phyloP scores from a whole-genome alignment of 441 rosid species.

The Populus hybrid region DNA sequence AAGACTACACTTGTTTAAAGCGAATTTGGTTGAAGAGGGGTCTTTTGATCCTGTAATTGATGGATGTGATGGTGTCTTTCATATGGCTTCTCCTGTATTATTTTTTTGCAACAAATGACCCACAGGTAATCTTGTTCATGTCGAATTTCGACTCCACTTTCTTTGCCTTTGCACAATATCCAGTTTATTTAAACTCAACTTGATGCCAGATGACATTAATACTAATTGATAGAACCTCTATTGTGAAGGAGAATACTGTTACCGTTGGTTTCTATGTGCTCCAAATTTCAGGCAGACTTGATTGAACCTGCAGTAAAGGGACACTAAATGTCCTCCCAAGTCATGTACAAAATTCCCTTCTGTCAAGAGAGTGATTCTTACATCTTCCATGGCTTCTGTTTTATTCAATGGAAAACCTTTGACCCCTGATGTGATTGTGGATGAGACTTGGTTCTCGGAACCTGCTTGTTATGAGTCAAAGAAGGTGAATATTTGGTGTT shows the following conservation, averaged over 20 bases:
- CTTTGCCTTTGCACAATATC: too few relatives aligned
- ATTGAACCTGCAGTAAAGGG: constrained; percentile 65
- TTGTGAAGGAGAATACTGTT: background rate
- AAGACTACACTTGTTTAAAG: constrained; percentile 41
- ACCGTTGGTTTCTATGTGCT: background rate
- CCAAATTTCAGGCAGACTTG: constrained; percentile 34
- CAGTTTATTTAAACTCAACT: too few relatives aligned
- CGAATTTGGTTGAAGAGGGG: constrained; percentile 33
- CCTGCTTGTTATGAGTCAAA: constrained; percentile 33
- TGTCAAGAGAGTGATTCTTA: constrained; percentile 46
- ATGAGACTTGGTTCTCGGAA: constrained; percentile 68
- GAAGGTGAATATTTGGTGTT: constrained; percentile 29
- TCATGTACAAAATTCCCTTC: constrained; percentile 48
- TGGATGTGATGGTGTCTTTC: constrained; percentile 34
- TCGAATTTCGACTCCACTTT: too few relatives aligned
- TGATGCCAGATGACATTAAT: too few relatives aligned
- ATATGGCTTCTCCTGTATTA: constrained; percentile 33
- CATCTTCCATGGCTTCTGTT: constrained; percentile 55
- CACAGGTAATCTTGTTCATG: constrained; percentile 24
- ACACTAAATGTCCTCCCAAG: constrained; percentile 46
- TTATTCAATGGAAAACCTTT: constrained; percentile 28
- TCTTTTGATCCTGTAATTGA: constrained; percentile 24
- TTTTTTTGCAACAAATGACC: constrained; percentile 1
- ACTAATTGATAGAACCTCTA: too few relatives aligned
- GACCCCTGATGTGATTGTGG: constrained; percentile 37